Evolutionary conservation across 164 flowering plant genomes (phyloP).

Genomic region (Houttuynia cordata): DNA sequence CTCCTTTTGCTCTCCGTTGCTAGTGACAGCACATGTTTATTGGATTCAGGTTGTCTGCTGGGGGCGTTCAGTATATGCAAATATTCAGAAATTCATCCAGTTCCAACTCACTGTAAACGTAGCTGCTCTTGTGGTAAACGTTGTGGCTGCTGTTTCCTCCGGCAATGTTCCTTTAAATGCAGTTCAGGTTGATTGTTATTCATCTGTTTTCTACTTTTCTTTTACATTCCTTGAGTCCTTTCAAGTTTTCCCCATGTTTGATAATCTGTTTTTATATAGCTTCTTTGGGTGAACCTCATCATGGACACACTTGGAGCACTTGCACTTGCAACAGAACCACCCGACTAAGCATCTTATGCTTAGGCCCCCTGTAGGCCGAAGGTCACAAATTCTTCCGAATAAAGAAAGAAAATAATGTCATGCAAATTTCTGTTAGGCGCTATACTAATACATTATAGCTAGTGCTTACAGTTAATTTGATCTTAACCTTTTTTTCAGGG

Average conservation of each 20-base stretch:
- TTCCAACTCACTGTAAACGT: too few relatives aligned
- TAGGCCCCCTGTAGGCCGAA: conserved; percentile 79
- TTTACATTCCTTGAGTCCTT: neutral
- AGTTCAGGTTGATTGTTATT: conserved; percentile 50
- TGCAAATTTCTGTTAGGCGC: neutral
- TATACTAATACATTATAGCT: neutral
- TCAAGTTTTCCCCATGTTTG: neutral
- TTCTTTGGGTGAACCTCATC: conserved; percentile 96
- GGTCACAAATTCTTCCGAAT: conserved; percentile 26
- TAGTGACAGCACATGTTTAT: neutral
- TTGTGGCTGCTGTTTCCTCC: too few relatives aligned
- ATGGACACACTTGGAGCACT: conserved; percentile 98
- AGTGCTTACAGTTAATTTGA: neutral
- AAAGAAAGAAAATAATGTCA: neutral
- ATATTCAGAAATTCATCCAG: too few relatives aligned
- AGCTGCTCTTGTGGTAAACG: too few relatives aligned
- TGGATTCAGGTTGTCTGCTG: conserved; percentile 71
- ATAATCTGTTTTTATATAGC: conserved; percentile 25
- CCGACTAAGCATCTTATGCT: conserved; percentile 92
- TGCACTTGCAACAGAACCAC: conserved; percentile 97
- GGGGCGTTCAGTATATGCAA: too few relatives aligned
- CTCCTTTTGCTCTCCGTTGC: neutral
- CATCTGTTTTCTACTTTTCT: neutral
- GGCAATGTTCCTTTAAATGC: too few relatives aligned
- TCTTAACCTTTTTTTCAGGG: conserved; percentile 32